Evolutionary conservation across 192 early-diverging fungal genomes (phyloP).

Genomic region (Umbelopsis isabellina): DNA sequence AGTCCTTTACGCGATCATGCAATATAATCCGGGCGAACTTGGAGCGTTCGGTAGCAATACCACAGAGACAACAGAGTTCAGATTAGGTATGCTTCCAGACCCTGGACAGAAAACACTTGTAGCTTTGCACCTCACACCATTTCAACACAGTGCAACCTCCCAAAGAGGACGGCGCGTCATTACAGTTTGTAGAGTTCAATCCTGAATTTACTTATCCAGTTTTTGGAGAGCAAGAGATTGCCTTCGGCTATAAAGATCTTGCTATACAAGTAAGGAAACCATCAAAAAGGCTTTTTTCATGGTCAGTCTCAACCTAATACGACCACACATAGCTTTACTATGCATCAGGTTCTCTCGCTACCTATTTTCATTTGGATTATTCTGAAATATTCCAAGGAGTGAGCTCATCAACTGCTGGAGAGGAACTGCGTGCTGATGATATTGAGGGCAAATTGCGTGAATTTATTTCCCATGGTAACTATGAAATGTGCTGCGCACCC

Average conservation of each 20-base stretch:
- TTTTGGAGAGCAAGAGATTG: slow-evolving; percentile 85
- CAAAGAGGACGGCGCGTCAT: not conserved
- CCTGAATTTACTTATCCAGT: slow-evolving; percentile 89
- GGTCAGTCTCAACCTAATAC: not conserved
- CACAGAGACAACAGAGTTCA: slow-evolving; percentile 28
- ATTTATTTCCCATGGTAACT: slow-evolving; percentile 59
- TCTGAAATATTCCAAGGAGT: slow-evolving; percentile 60
- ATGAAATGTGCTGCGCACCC: slow-evolving; percentile 2
- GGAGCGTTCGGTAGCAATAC: slow-evolving; percentile 29
- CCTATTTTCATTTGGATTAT: slow-evolving; percentile 70
- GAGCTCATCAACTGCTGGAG: not conserved
- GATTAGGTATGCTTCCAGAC: slow-evolving; percentile 23
- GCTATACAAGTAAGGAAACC: slow-evolving; percentile 52
- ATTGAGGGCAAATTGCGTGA: slow-evolving; percentile 59
- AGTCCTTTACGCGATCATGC: not conserved
- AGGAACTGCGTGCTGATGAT: slow-evolving; percentile 60
- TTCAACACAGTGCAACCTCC: slow-evolving; percentile 7
- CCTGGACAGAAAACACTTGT: no score
- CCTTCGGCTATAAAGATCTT: slow-evolving; percentile 90
- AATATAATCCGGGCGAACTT: slow-evolving; percentile 27
- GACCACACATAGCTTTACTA: slow-evolving; percentile 64
- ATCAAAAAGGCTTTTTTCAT: not conserved
- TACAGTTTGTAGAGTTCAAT: slow-evolving; percentile 57
- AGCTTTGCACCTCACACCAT: not conserved
- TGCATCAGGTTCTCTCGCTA: slow-evolving; percentile 75